Evolutionary conservation across 2,329 filamentous ascomycete genomes (phyloP), one percentile per base, ranked within the genome.

Genomic region (Monosporascus sp.): DNA sequence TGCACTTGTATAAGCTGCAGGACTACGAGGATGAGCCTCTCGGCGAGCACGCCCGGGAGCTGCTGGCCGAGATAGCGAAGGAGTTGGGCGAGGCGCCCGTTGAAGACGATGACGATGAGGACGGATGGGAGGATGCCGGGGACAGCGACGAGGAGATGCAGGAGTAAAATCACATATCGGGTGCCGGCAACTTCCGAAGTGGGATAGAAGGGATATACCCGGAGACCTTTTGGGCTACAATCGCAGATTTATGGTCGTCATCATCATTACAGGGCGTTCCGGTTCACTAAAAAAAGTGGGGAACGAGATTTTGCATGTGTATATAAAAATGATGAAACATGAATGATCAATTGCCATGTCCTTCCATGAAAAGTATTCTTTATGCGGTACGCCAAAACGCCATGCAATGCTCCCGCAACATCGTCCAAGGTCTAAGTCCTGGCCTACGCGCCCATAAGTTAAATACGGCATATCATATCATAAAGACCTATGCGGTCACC

Each of bases 21-120:
- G 85, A 93, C 50, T 97, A 97, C 67, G 92, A 95, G 68, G 90
- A 95, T 60, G 87, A 90, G 55, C 77, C 87, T 58, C 74, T 95
- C 25, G 84, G 84, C 49, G 84, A 88, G 55, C 90, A 95, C 66
- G 85, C 88, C 0, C 74, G 79, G 54, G 89, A 94, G 73, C 75
- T 95, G 45, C 72, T 90, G 44, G 74, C 75, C 41, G 76, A 74
- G 51, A 81, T 91, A 54, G 82, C 81, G 59, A 76, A 80, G 54
- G 84, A 84, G 63, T 73, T 92, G 3, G 86, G 85, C 3, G 81
- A 82, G 60, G 76, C 79, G 14, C 72, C 75, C 18, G 76, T 79
- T 20, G 80, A 76, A 37, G 80, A 83, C 31, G 80, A 76, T 20
- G 78, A 76, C 37, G 80, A 78, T 27, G 82, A 76, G 8, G 81